These are phyloP conservation scores for Smallanthus sonchifolius DNA, from an alignment of 129 eudicot species.

Conservation along the genomic window DNA sequence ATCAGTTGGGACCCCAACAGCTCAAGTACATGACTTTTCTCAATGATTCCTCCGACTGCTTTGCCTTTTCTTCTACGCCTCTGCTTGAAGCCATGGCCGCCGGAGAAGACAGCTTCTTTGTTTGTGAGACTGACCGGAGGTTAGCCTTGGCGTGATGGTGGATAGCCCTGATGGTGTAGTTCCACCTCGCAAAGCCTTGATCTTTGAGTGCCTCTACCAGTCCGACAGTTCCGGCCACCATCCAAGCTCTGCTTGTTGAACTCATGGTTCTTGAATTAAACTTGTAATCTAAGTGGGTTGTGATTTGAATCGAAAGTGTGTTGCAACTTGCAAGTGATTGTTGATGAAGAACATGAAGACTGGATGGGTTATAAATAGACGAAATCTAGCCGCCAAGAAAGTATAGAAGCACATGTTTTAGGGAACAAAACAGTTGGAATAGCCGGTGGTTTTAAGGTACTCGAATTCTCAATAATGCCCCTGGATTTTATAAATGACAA, in stretches of 20 bases:
- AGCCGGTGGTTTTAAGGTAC: not conserved
- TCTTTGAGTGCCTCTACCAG: slow-evolving; percentile 58
- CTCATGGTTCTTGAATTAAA: slow-evolving; percentile 30
- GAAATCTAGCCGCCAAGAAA: not conserved
- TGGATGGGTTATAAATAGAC: not conserved
- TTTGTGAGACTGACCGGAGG: slow-evolving; percentile 17
- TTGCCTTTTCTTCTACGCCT: slow-evolving; percentile 1
- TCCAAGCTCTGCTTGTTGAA: slow-evolving; percentile 38
- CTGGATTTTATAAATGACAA: not conserved
- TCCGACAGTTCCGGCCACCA: slow-evolving; percentile 48
- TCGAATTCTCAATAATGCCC: not conserved
- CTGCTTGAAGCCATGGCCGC: slow-evolving; percentile 21
- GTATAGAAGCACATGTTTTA: not conserved
- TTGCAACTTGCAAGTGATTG: slow-evolving; percentile 1
- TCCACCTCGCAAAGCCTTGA: slow-evolving; percentile 66
- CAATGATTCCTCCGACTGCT: slow-evolving; percentile 32
- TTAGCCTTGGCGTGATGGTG: slow-evolving; percentile 30
- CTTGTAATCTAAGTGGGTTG: not conserved
- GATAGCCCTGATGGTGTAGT: slow-evolving; percentile 35
- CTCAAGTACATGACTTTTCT: slow-evolving; percentile 41
- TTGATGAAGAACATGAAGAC: not conserved
- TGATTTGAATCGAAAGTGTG: not conserved
- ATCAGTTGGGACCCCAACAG: slow-evolving; percentile 31
- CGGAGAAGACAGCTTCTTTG: slow-evolving; percentile 19
- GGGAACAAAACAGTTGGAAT: not conserved